Evolutionary conservation across 306 rosid species (phyloP).

Genomic region (Medicago truncatula): MtrunA17r5.0-ANR NC_053042.1:39835501-39836000

Average conservation of each 20-base stretch:
- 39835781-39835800: background rate
- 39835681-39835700: too few species aligned
- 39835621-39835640: too few species aligned
- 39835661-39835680: too few species aligned
- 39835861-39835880: conserved; percentile 66
- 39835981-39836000: background rate
- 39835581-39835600: too few species aligned
- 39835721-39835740: background rate
- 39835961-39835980: conserved; percentile 22
- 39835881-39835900: conserved; percentile 59
- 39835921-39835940: conserved; percentile 6
- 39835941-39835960: conserved; percentile 10
- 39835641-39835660: background rate
- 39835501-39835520: too few species aligned
- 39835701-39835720: background rate
- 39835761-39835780: conserved; percentile 10
- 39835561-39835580: too few species aligned
- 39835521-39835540: too few species aligned
- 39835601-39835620: too few species aligned
- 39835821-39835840: conserved; percentile 21
- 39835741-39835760: background rate
- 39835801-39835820: background rate
- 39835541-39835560: too few species aligned
- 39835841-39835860: conserved; percentile 53
- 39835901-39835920: conserved; percentile 37